Percentiles rank a stretch among this genome's conserved stretches.
phyloP scores from a whole-genome alignment of 805 yeast species.

The Ogataea zsoltii region DNA sequence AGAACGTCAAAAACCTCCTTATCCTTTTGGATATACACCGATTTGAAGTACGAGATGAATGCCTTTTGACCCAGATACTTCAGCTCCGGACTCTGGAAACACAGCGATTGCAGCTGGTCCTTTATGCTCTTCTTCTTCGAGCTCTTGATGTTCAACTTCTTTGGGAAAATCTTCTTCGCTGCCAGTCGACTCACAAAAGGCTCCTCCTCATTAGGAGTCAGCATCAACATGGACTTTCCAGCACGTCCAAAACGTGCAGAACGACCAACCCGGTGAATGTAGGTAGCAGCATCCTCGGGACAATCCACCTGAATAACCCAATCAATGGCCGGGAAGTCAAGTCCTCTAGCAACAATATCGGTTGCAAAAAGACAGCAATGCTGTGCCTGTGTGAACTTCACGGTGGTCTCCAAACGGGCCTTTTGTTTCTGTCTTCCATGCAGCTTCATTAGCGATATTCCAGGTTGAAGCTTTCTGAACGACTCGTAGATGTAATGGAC shows the following conservation, averaged over 20 bases:
- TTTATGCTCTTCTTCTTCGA: conserved; percentile 73
- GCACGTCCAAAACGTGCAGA: conserved; percentile 83
- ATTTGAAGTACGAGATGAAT: conserved; percentile 85
- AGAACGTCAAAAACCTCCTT: conserved; percentile 81
- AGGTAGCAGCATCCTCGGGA: conserved; percentile 87
- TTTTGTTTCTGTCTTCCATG: conserved; percentile 91
- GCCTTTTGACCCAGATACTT: conserved; percentile 96
- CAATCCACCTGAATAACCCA: conserved; percentile 95
- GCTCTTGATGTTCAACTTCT: conserved; percentile 71
- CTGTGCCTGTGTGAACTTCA: conserved; percentile 74
- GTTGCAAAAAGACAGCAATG: conserved; percentile 85
- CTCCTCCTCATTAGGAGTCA: conserved; percentile 81
- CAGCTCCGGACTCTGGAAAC: conserved; percentile 88
- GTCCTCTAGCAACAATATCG: conserved; percentile 89
- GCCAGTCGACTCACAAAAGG: conserved; percentile 67
- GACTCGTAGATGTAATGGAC: conserved; percentile 88
- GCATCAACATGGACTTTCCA: conserved; percentile 80
- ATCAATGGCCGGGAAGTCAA: conserved; percentile 89
- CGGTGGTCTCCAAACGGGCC: conserved; percentile 81
- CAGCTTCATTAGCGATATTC: conserved; percentile 80
- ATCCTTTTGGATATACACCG: conserved; percentile 83
- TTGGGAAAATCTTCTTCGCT: conserved; percentile 65
- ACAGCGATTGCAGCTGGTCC: conserved; percentile 82
- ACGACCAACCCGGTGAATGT: conserved; percentile 89
- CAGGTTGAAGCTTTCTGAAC: conserved; percentile 86